Percentiles rank a stretch among this genome's conserved stretches.
phyloP scores from a whole-genome alignment of 805 yeast genomes.

The Yamadazyma nakazawae region DNA sequence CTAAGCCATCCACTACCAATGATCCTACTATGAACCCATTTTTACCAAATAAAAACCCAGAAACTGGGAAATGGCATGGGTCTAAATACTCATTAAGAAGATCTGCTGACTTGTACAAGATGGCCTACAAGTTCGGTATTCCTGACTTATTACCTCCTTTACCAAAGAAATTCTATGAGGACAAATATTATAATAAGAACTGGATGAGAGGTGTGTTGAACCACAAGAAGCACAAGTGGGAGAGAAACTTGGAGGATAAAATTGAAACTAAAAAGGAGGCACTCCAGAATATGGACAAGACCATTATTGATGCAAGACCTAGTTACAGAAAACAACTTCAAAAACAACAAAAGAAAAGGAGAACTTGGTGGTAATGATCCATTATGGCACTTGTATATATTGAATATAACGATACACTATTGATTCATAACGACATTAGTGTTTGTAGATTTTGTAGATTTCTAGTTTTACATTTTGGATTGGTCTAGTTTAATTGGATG shows the following conservation, averaged over 20 bases:
- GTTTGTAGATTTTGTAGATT: not conserved
- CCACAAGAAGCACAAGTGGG: slow-evolving; percentile 82
- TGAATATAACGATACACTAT: slow-evolving; percentile 5
- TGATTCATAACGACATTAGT: not conserved
- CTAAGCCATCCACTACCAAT: slow-evolving; percentile 58
- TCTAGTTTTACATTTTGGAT: too few relatives aligned
- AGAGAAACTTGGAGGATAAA: slow-evolving; percentile 60
- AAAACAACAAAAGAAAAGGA: slow-evolving; percentile 33
- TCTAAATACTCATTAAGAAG: slow-evolving; percentile 79
- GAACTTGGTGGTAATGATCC: slow-evolving; percentile 32
- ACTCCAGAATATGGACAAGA: slow-evolving; percentile 59
- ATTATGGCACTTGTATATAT: slow-evolving; percentile 4
- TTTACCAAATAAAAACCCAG: slow-evolving; percentile 77
- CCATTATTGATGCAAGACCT: slow-evolving; percentile 60
- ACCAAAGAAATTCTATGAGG: slow-evolving; percentile 71
- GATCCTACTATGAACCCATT: slow-evolving; percentile 84
- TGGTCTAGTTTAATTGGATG: not conserved
- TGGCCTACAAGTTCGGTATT: slow-evolving; percentile 80
- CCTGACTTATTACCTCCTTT: slow-evolving; percentile 70
- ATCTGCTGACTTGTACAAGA: slow-evolving; percentile 77
- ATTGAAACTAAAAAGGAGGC: slow-evolving; percentile 63
- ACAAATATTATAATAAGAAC: slow-evolving; percentile 66
- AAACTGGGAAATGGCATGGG: slow-evolving; percentile 71
- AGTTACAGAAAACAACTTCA: slow-evolving; percentile 37
- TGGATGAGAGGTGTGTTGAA: slow-evolving; percentile 71